Evolutionary conservation across 2,329 filamentous ascomycete genomes (phyloP).

Genomic region (Penicillium rolfsii): DNA sequence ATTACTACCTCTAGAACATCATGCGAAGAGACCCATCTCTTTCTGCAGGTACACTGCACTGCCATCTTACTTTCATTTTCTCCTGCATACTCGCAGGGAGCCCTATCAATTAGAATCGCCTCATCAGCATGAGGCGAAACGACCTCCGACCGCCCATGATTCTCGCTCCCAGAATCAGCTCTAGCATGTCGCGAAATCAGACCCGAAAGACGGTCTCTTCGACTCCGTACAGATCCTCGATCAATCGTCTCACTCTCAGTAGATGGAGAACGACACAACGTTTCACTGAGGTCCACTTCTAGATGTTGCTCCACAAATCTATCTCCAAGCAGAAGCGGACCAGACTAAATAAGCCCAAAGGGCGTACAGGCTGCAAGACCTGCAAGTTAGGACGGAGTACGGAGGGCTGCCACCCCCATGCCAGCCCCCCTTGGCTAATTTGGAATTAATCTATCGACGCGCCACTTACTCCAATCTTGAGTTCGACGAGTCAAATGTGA

Average conservation of each 20-base stretch:
- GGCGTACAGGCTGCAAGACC: constrained; percentile 62
- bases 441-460: background rate
- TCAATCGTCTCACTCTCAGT: background rate
- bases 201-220: background rate
- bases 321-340: background rate
- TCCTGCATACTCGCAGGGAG: background rate
- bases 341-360: constrained; percentile 12
- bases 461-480: constrained; percentile 15
- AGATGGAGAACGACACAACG: background rate
- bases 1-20: background rate
- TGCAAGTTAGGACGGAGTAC: constrained; percentile 62
- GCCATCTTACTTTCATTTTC: background rate
- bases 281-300: background rate
- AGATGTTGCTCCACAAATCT: background rate
- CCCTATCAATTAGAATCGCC: background rate
- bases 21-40: background rate
- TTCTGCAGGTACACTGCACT: constrained; percentile 5
- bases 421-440: background rate
- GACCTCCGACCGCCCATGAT: background rate
- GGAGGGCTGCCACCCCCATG: constrained; percentile 3
- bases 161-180: background rate
- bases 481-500: constrained; percentile 65
- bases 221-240: background rate
- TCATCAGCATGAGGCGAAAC: background rate
- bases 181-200: background rate